phyloP scores from a whole-genome alignment of 208 protist genomes.

The Wallacemonas sp. region DNA sequence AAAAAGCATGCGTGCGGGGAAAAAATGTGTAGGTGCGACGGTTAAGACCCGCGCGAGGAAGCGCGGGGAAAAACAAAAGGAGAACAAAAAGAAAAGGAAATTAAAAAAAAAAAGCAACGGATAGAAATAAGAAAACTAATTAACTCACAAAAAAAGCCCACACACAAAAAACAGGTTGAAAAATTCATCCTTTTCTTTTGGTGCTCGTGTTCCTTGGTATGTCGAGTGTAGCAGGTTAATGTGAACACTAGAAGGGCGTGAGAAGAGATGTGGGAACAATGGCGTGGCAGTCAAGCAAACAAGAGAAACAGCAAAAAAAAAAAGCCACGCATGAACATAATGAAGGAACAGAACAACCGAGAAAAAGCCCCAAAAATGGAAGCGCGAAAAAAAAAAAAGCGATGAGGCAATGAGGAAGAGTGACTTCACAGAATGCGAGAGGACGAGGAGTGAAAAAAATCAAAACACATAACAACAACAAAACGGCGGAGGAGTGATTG shows the following conservation, averaged over 20 bases:
- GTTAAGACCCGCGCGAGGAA: too few species aligned
- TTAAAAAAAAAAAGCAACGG: conserved; percentile 11
- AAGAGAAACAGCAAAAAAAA: conserved; percentile 3
- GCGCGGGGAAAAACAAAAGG: conserved; percentile 18
- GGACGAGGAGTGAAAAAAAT: background rate
- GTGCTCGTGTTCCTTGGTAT: background rate
- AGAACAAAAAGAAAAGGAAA: conserved; percentile 19
- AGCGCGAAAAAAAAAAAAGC: conserved; percentile 7
- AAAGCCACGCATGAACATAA: conserved; percentile 8
- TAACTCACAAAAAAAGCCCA: conserved; percentile 6
- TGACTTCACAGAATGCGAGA: too few species aligned
- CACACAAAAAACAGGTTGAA: conserved; percentile 16
- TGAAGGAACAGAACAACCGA: too few species aligned
- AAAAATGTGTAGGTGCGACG: too few species aligned
- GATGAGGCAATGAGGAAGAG: conserved; percentile 5
- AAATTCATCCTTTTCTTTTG: background rate
- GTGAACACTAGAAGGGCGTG: background rate
- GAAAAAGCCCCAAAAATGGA: too few species aligned
- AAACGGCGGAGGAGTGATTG: too few species aligned
- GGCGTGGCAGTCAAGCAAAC: background rate
- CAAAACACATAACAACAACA: conserved; percentile 12
- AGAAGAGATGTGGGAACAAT: background rate
- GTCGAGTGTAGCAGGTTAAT: background rate
- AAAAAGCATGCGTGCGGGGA: background rate
- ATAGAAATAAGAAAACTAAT: conserved; percentile 15